Evolutionary conservation across 495 filamentous ascomycete genomes (phyloP).

Genomic region (Penicillium salamii): DNA sequence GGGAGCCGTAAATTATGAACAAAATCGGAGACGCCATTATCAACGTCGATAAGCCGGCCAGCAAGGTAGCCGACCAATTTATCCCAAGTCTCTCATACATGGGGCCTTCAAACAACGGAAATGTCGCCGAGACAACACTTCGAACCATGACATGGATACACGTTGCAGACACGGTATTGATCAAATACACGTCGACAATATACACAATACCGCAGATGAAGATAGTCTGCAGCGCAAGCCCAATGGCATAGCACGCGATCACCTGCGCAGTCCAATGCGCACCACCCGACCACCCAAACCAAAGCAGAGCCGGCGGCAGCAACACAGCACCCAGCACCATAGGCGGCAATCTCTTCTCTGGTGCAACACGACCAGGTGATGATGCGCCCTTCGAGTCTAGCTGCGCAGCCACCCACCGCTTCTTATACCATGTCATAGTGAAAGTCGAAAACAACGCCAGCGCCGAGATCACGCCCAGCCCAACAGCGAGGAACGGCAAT

Average conservation of each 20-base stretch:
- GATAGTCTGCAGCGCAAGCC: slow-evolving; percentile 25
- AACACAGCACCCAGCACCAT: slow-evolving; percentile 50
- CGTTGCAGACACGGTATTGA: slow-evolving; percentile 51
- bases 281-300: slow-evolving; percentile 53
- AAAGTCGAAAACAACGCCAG: slow-evolving; percentile 17
- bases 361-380: slow-evolving; percentile 15
- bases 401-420: slow-evolving; percentile 13
- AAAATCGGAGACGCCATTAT: slow-evolving; percentile 37
- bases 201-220: slow-evolving; percentile 44
- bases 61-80: slow-evolving; percentile 55
- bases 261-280: slow-evolving; percentile 23
- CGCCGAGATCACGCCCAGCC: slow-evolving; percentile 35
- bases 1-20: slow-evolving; percentile 31
- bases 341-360: slow-evolving; percentile 51
- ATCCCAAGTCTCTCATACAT: slow-evolving; percentile 46
- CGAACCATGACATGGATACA: slow-evolving; percentile 63
- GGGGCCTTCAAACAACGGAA: slow-evolving; percentile 24
- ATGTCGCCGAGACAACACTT: slow-evolving; percentile 49
- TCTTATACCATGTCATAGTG: slow-evolving; percentile 27
- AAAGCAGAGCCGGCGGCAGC: slow-evolving; percentile 52
- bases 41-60: slow-evolving; percentile 49
- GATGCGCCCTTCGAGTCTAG: background rate
- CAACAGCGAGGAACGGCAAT: slow-evolving; percentile 54
- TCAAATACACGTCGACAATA: slow-evolving; percentile 53
- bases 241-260: slow-evolving; percentile 27